phyloP scores from a whole-genome alignment of 192 early-diverging fungal genomes.

The Spizellomyces sp. region DNA sequence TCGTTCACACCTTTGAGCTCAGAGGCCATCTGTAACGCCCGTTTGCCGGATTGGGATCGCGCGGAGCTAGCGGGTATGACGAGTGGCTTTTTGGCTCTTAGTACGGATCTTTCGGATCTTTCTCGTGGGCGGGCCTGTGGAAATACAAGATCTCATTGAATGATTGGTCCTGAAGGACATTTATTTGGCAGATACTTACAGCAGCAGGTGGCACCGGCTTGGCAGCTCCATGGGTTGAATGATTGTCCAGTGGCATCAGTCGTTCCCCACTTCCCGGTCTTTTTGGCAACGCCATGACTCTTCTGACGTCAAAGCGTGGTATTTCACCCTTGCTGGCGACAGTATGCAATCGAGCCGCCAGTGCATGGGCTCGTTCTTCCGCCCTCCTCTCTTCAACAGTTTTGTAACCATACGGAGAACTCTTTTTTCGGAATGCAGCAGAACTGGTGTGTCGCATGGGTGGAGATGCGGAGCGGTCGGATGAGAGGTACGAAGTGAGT shows the following conservation, averaged over 20 bases:
- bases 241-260: too few relatives aligned
- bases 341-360: conserved; percentile 18
- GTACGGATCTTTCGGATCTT: background rate
- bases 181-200: too few relatives aligned
- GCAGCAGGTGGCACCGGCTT: too few relatives aligned
- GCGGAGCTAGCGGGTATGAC: conserved; percentile 44
- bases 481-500: background rate
- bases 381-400: conserved; percentile 5
- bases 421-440: background rate
- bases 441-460: background rate
- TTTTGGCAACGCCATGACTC: background rate
- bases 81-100: conserved; percentile 39
- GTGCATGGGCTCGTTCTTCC: conserved; percentile 6
- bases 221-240: too few relatives aligned
- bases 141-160: too few relatives aligned
- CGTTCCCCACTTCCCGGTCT: background rate
- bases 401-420: background rate
- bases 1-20: conserved; percentile 1
- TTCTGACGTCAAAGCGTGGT: conserved; percentile 11
- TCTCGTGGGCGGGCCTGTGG: too few relatives aligned
- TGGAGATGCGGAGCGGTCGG: conserved; percentile 1
- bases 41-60: conserved; percentile 15
- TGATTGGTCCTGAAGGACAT: too few relatives aligned
- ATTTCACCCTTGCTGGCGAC: background rate
- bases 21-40: conserved; percentile 1